These are phyloP conservation scores for Phytophthora meadii DNA, from an alignment of 352 stramenopile genomes.

Conservation along the genomic window DNA sequence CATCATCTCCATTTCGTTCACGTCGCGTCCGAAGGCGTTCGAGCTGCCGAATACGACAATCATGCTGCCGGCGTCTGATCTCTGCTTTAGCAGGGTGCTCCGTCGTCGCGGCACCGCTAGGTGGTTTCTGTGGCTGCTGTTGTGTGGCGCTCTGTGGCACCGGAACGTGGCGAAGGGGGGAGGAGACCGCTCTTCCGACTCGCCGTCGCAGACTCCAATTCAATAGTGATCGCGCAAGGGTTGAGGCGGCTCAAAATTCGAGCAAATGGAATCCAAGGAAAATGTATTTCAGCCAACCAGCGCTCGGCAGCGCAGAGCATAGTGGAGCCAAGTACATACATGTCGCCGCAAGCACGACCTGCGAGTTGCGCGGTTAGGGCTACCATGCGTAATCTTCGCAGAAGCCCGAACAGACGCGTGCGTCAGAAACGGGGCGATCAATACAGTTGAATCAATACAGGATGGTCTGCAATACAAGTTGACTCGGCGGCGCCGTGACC, in stretches of 20 bases:
- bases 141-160: constrained; percentile 1
- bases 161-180: constrained; percentile 3
- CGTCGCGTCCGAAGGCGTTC: constrained; percentile 75
- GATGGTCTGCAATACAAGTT: no score
- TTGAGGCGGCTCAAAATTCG: constrained; percentile 13
- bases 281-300: constrained; percentile 14
- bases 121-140: constrained; percentile 4
- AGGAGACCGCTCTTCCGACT: constrained; percentile 9
- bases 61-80: constrained; percentile 43
- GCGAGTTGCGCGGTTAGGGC: constrained; percentile 9
- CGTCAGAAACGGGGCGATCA: constrained; percentile 10
- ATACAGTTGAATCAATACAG: no score
- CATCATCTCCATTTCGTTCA: constrained; percentile 77
- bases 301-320: constrained; percentile 10
- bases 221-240: constrained; percentile 24
- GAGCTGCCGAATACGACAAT: constrained; percentile 77
- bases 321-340: constrained; percentile 1
- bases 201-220: constrained; percentile 17
- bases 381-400: constrained; percentile 27
- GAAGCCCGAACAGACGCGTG: constrained; percentile 19
- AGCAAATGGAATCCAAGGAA: constrained; percentile 19
- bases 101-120: constrained; percentile 17
- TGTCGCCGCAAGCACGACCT: constrained; percentile 8
- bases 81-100: constrained; percentile 3
- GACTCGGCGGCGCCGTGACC: not conserved